These are phyloP conservation scores for Mycena vitilis DNA, from an alignment of 768 basidiomycete genomes.

Conservation along the genomic window DNA sequence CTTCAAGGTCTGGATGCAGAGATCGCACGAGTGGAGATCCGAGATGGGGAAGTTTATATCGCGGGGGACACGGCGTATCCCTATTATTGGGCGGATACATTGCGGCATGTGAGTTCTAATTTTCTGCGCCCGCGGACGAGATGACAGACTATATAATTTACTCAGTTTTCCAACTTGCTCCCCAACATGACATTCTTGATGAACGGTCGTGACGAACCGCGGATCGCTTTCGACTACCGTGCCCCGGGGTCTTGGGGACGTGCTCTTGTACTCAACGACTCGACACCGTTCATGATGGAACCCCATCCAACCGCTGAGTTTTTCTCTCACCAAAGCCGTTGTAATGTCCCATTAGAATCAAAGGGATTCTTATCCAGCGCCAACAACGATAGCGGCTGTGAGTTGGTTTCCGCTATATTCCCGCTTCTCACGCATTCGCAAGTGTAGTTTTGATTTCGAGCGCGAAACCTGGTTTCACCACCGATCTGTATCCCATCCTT, in stretches of 20 bases:
- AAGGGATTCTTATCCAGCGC: not conserved
- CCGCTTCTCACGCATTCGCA: not conserved
- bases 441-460: constrained; percentile 8
- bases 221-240: constrained; percentile 18
- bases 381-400: constrained; percentile 6
- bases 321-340: constrained; percentile 21
- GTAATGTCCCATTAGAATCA: not conserved
- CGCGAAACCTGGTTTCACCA: constrained; percentile 18
- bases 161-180: not conserved
- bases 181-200: constrained; percentile 24
- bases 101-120: not conserved
- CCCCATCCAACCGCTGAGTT: constrained; percentile 7
- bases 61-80: not conserved
- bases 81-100: not conserved
- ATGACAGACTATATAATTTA: not conserved
- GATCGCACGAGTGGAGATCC: not conserved
- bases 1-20: not conserved
- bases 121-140: not conserved
- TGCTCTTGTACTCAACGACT: not conserved
- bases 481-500: constrained; percentile 23
- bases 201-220: constrained; percentile 28
- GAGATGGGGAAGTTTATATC: not conserved
- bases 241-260: not conserved
- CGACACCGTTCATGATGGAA: not conserved
- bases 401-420: not conserved